Evolutionary conservation across 139 green algal genomes (phyloP), one percentile per base, ranked within the genome.

Genomic region (Monoraphidium neglectum): DNA sequence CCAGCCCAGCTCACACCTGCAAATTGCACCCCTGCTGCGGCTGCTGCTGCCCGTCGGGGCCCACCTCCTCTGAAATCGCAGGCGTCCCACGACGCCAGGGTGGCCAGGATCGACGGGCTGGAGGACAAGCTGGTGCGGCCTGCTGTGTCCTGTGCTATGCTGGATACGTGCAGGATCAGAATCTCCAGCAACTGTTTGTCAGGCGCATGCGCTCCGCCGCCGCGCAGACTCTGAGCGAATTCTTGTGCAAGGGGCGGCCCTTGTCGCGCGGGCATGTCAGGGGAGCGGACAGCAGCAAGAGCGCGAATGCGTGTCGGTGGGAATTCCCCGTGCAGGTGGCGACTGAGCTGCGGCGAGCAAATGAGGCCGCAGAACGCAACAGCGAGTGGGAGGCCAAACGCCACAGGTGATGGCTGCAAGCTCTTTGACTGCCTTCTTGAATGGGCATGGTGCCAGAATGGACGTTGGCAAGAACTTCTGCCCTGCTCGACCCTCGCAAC

Each of bases 31-130:
- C 53, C 70, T 57, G 30, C 26, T 57, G 38, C 36, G 4, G 47
- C 32, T 10, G 28, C 40, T 36, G 26, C 38, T 23, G 28, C 18
- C 36, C 33, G 23, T 72, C 21, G 51, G n/a, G n/a, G 54, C 35
- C 65, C 24, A 70, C 18, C 71, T 70, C 18, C 12, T 74, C 28
- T 8, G 3, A 21, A 21, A 10, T 37, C 85, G 38, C 88, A 91
- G 72, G 74, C 81, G 3, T 90, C 84, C 12, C 91, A 95, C 68
- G 91, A 95, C 73, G 71, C 75, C 37, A 87, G 93, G 81, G 89
- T 83, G 33, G 65, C 76, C 54, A 87, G 87, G 74, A 88, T 95
- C 35, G 91, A 95, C 77, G 77, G 79, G 16, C 61, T 94, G 61
- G 90, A 95, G 83, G 90, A 95, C 68, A 67, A 80, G 65, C 80